Conservation (phyloP, 2,329 filamentous ascomycete species). For the Colletotrichum liriopes region DNA sequence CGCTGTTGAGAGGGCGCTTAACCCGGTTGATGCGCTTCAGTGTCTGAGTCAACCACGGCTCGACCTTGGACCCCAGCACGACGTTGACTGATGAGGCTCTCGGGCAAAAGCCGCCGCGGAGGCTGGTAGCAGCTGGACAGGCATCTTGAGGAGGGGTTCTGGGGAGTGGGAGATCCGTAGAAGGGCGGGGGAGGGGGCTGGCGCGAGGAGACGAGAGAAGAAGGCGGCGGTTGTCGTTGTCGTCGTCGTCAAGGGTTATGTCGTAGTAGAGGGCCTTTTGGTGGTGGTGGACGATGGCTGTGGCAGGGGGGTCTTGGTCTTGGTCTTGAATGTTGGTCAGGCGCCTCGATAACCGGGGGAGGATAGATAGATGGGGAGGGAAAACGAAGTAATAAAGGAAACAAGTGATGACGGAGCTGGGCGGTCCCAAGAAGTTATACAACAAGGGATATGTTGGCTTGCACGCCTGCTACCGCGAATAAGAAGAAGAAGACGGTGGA, state of each 20-base stretch:
- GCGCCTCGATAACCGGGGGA: conserved; percentile 30
- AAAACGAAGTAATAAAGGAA: conserved; percentile 60
- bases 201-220: conserved; percentile 29
- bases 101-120: conserved; percentile 96
- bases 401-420: conserved; percentile 64
- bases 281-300: conserved; percentile 3
- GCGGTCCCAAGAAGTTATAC: conserved; percentile 63
- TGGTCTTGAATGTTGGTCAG: conserved; percentile 19
- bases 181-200: conserved; percentile 31
- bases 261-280: conserved; percentile 9
- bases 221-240: conserved; percentile 6
- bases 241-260: conserved; percentile 32
- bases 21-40: conserved; percentile 97
- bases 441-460: conserved; percentile 67
- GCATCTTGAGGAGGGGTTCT: conserved; percentile 73
- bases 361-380: conserved; percentile 44
- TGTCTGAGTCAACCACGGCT: conserved; percentile 96
- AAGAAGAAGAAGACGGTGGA: conserved; percentile 72
- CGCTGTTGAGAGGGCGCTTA: conserved; percentile 97
- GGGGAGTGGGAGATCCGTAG: conserved; percentile 39
- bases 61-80: conserved; percentile 91
- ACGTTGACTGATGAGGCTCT: conserved; percentile 92
- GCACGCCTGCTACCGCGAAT: conserved; percentile 74
- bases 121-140: conserved; percentile 91
- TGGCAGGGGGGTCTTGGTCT: background rate